Base-by-base conservation (phyloP, 495 filamentous ascomycete genomes). In the Penicillium pancosmium region DNA sequence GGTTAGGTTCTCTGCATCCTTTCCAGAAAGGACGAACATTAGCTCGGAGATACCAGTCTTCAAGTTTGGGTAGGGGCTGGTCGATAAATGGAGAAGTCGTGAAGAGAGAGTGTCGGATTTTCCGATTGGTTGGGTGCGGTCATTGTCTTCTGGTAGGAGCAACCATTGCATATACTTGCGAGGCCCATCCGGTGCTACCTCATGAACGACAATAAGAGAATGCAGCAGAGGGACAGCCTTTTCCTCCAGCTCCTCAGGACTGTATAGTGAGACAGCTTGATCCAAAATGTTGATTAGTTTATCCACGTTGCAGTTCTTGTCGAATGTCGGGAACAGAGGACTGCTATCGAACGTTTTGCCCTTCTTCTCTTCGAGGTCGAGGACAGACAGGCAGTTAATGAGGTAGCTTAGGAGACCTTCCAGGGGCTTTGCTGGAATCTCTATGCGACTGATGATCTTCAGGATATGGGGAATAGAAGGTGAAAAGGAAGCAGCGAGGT, bases 11-110 rank as follows among this genome's bases (percentile, higher is more conserved):
- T 82, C 80, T 0, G 88, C 84, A 62, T 92, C 83, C 61, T 86
- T 89, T 50, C 86, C 88, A 2, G 91, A 95, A 23, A 97, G 79
- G 46, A 94, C 90, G 68, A 97, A 98, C 57, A 96, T 84, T 12
- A 98, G 79, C 44, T 86, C 81, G 0, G 88, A 90, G 36, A 96
- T 87, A n/a, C 82, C 84, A 35, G 87, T 86, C 19, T 91, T 86
- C 3, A 96, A 73, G 55, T 87, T 83, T 0, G 91, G 84, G 1
- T 88, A 82, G 0, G 91, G 80, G 10, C 87, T 90, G 9, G 88
- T 90, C 9, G 90, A 92, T n/a, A 94, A 85, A 16, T 86, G 83
- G 15, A 98, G 79, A 10, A 98, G 79, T 57, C 85, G 83, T 5
- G 93, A 88, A 10, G 95, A 80, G 2, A 98, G 81, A 0, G 87